A percentile compares a stretch with the other conserved stretches of the same genome.
phyloP scores from a whole-genome alignment of 192 early-diverging fungal species.

The Podila clonocystis region DNA sequence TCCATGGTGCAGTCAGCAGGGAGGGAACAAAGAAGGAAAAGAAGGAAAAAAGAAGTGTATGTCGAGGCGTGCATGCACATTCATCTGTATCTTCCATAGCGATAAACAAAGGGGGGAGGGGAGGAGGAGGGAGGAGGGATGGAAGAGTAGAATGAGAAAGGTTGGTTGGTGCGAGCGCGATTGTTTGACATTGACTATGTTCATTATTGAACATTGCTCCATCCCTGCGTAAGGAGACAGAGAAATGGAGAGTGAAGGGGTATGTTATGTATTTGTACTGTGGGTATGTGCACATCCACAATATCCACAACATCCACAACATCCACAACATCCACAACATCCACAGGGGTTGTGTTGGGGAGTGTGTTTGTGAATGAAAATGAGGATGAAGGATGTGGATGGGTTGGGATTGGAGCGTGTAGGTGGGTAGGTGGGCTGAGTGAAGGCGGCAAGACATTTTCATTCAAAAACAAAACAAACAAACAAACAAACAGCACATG shows the following conservation, averaged over 20 bases:
- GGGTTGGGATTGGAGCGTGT: neutral
- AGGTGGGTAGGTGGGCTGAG: neutral
- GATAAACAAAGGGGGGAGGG: neutral
- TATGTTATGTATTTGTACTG: no score
- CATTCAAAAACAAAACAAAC: no score
- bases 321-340: no score
- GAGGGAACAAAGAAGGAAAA: neutral
- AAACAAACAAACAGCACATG: neutral
- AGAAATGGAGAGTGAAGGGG: no score
- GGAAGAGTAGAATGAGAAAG: neutral
- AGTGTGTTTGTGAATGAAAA: no score
- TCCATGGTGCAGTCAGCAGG: neutral
- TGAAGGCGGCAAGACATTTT: constrained; percentile 5
- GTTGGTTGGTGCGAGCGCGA: no score
- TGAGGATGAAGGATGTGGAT: neutral
- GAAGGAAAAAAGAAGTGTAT: neutral
- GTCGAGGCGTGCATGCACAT: no score
- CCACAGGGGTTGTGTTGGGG: neutral
- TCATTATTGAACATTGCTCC: no score
- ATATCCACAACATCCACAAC: no score
- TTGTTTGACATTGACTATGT: no score
- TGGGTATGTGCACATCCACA: neutral
- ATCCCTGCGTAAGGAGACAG: no score
- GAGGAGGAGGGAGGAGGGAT: neutral
- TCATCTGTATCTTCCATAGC: no score